Evolutionary conservation across 345 rosid genomes (phyloP).

Genomic region (Xanthoceras sorbifolium): DNA sequence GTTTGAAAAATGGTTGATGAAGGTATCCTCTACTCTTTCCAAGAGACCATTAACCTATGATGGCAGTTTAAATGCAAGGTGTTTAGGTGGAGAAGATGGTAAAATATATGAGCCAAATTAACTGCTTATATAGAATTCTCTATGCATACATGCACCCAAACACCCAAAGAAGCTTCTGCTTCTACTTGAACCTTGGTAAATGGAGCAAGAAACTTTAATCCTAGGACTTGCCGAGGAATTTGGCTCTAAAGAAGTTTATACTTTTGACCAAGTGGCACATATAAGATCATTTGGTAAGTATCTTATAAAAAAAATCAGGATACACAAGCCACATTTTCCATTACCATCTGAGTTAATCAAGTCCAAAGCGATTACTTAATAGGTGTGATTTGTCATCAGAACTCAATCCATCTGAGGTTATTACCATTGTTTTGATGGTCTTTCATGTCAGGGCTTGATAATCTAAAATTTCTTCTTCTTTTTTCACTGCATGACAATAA

Average conservation of each 20-base stretch:
- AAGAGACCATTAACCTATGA: slow-evolving; percentile 52
- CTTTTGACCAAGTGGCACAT: not conserved
- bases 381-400: too few relatives aligned
- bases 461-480: too few relatives aligned
- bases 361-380: too few relatives aligned
- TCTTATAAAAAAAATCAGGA: not conserved
- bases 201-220: not conserved
- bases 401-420: too few relatives aligned
- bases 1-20: slow-evolving; percentile 61
- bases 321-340: too few relatives aligned
- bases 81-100: not conserved
- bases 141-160: not conserved
- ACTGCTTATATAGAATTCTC: not conserved
- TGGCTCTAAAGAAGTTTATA: not conserved
- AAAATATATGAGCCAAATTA: not conserved
- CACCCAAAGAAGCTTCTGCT: not conserved
- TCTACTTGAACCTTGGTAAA: not conserved
- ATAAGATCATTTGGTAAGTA: not conserved
- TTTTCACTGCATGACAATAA: too few relatives aligned
- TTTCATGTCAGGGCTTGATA: too few relatives aligned
- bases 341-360: too few relatives aligned
- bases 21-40: slow-evolving; percentile 65
- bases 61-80: not conserved
- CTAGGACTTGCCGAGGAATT: not conserved
- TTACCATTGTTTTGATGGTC: too few relatives aligned